A percentile compares a stretch with the other conserved stretches of the same genome.
phyloP scores from a whole-genome alignment of 345 rosid species.

The Mallotus nudiflorus region DNA sequence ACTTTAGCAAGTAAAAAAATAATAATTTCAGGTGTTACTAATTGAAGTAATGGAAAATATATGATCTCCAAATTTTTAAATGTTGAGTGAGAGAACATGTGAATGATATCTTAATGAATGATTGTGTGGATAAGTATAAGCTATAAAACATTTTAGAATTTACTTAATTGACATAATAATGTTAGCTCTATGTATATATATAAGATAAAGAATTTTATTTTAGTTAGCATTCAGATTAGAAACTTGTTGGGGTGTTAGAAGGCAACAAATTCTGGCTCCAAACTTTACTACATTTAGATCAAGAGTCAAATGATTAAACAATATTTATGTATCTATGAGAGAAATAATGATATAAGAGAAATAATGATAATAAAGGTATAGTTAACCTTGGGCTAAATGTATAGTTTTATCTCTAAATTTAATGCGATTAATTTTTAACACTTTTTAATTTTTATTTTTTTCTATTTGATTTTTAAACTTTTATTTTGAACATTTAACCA shows the following conservation, averaged over 20 bases:
- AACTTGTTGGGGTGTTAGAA: conserved; percentile 10
- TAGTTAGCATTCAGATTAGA: background rate
- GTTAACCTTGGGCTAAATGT: too few relatives aligned
- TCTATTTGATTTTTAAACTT: too few relatives aligned
- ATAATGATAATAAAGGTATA: background rate
- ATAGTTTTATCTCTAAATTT: too few relatives aligned
- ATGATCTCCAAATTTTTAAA: background rate
- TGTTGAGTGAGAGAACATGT: background rate
- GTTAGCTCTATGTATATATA: background rate
- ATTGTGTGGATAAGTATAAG: conserved; percentile 1
- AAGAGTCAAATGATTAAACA: background rate
- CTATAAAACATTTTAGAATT: background rate
- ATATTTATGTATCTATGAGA: too few relatives aligned
- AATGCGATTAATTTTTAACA: too few relatives aligned
- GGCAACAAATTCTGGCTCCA: background rate
- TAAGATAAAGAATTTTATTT: background rate
- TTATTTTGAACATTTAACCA: too few relatives aligned
- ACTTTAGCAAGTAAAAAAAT: too few relatives aligned
- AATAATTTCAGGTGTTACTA: too few relatives aligned
- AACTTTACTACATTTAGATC: background rate
- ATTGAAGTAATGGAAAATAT: too few relatives aligned
- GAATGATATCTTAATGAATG: conserved; percentile 1
- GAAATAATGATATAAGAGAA: background rate
- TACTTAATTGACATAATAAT: background rate
- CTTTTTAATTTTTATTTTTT: too few relatives aligned